Base-by-base conservation (phyloP, 2,329 filamentous ascomycete genomes). In the Raffaelea deltoideospora region DNA sequence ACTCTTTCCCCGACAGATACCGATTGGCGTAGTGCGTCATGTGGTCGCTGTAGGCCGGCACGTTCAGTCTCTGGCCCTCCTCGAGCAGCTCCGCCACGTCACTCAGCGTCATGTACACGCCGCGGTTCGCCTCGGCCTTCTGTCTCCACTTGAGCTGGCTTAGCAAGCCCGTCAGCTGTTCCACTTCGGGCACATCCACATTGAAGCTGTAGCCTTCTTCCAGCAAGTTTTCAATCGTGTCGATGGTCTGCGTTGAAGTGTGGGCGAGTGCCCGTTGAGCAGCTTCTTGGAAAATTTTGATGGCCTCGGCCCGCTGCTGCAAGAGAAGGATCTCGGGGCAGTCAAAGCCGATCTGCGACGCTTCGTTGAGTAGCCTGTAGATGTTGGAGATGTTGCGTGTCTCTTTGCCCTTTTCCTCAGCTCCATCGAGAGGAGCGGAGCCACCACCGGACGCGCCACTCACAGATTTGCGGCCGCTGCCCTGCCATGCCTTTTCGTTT, bases 141-240 rank as follows among this genome's bases (percentile, higher is more conserved):
- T 87, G 75, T 42, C 84, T 81, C 90, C 90, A 98, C 50, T 79
- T 84, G 50, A 90, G 70, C 53, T 93, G 82, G 44, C 86, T 82
- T 10, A 94, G 67, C 11, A 88, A 70, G 41, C 73, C 77, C 26
- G 88, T 80, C 9, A 98, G 67, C 40, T 73, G 71, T 38, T 93
- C 86, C 20, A 94, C 71, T 55, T 96, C 88, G 1, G 83, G 82
- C 41, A 92, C 80, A 50, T 94, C 87, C 37, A 95, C 79, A 49
- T 93, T 93, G 53, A 93, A 95, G 35, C 74, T 73, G 42, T 83
- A 81, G 19, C 88, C 87, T 48, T 86, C 72, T 50, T 96, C 87
- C n/a, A 94, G 72, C 8, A 96, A 65, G 42, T 93, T 84, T 51
- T 95, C 85, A 39, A 95, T 77, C n/a, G 80, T 74, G 46, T 78